Conservation (phyloP, 306 rosid genomes). For the Cucumis melo region DNA sequence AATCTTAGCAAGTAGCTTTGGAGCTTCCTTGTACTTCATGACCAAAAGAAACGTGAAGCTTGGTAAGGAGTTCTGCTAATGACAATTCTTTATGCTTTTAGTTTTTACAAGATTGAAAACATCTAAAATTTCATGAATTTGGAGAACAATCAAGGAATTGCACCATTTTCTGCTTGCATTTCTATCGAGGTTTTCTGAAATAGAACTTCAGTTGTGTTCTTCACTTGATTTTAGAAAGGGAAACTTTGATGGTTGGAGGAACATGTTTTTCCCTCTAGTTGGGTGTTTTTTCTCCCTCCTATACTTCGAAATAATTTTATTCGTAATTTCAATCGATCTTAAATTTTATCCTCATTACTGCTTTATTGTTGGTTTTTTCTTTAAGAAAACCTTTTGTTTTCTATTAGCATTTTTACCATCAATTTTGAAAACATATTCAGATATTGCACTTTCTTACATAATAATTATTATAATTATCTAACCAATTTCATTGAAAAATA, state of each 20-base stretch:
- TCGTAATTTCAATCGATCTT: too few relatives aligned
- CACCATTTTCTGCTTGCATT: background rate
- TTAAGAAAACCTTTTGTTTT: too few relatives aligned
- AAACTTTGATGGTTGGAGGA: background rate
- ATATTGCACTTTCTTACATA: too few relatives aligned
- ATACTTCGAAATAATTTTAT: too few relatives aligned
- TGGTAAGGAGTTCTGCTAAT: slow-evolving; percentile 38
- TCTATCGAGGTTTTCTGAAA: background rate
- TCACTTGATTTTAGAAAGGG: background rate
- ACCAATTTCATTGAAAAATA: too few relatives aligned
- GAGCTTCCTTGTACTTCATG: slow-evolving; percentile 94
- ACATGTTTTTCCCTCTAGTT: background rate
- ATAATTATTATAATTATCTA: too few relatives aligned
- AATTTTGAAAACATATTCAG: too few relatives aligned
- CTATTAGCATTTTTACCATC: too few relatives aligned
- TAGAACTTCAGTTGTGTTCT: background rate
- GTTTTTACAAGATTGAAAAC: background rate
- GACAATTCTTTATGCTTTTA: background rate
- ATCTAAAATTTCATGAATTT: background rate
- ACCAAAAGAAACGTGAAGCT: slow-evolving; percentile 75
- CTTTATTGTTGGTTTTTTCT: too few relatives aligned
- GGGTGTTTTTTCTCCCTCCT: background rate
- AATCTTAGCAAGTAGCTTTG: slow-evolving; percentile 95
- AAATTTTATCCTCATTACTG: too few relatives aligned
- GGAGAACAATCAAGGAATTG: background rate